Base-by-base conservation (phyloP, 257 asterid genomes). In the Penstemon eatonii region DNA sequence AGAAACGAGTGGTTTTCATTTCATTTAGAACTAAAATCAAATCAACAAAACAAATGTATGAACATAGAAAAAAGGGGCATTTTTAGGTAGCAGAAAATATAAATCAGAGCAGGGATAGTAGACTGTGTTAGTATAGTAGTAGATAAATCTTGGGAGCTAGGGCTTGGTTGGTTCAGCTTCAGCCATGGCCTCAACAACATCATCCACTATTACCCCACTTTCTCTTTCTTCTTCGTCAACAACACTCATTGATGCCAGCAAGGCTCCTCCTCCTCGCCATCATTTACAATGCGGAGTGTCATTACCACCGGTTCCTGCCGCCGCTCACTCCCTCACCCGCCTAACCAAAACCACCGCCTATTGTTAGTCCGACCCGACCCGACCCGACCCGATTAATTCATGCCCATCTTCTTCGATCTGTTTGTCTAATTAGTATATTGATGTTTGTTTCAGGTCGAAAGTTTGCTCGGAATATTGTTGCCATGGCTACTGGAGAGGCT, bases 401-500 rank as follows among this genome's bases (percentile, higher is more conserved):
- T 70, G 19, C 4, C 3, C 50, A 33, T 1, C 6, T n/a, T 49
- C 3, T 7, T 33, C 3, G 44, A 10, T 5, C 4, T 7, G 3
- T 25, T 54, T 42, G 49, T 63, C 8, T 9, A 50, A 46, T 44
- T 52, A 11, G 19, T 43, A 11, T 1, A 10, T 62, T 63, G 8
- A 3, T 15, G 39, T 56, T 45, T 52, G 13, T 4, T 18, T 42
- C 84, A 90, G 97, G 89, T 73, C 75, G 83, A 72, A 91, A 84
- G 77, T 61, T 77, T 63, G 84, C 80, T 6, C 73, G 91, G 76
- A 84, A 84, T 74, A 90, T 87, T 46, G 84, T 78, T 12, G 76
- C 88, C 33, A 77, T 83, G 95, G 95, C 96, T 10, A 87, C 96
- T 0, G 90, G 92, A 73, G 96, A 87, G 72, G 92, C 91, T 12